Evolutionary conservation across 768 basidiomycete genomes (phyloP).

Genomic region (Boletellus emodensis): DNA sequence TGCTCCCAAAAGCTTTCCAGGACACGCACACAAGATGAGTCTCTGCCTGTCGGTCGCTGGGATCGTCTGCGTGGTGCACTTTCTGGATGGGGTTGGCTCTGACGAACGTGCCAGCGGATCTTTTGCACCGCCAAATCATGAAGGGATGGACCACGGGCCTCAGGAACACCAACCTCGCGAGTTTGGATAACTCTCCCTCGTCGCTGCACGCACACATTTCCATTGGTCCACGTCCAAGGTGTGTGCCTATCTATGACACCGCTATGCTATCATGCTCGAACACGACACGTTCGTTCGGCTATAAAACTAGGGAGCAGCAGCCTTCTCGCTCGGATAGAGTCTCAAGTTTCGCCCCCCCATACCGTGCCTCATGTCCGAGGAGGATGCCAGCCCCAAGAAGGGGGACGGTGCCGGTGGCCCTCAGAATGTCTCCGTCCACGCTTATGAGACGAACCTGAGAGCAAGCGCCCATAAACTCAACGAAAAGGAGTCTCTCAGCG

Average conservation of each 20-base stretch:
- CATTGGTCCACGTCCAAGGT: constrained; percentile 2
- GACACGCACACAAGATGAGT: too few relatives aligned
- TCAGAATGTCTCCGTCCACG: constrained; percentile 19
- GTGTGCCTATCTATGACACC: constrained; percentile 6
- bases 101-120: constrained; percentile 11
- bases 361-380: constrained; percentile 21
- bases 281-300: constrained; percentile 22
- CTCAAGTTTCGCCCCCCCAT: background rate
- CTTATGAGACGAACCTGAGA: constrained; percentile 23
- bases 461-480: constrained; percentile 20
- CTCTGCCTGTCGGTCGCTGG: background rate
- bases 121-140: too few relatives aligned
- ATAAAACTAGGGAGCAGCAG: constrained; percentile 17
- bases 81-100: background rate
- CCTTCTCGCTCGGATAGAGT: background rate
- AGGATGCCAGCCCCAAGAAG: constrained; percentile 10
- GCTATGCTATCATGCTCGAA: background rate
- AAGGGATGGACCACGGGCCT: background rate
- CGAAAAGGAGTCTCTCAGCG: constrained; percentile 47
- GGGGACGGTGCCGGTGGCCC: constrained; percentile 7
- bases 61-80: background rate
- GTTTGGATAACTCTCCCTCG: constrained; percentile 8
- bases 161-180: background rate
- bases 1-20: background rate
- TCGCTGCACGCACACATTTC: too few relatives aligned